A percentile compares a stretch with the other conserved stretches of the same genome.
Conservation (phyloP, 345 rosid genomes). For the Sisymbrium altissimum region DNA sequence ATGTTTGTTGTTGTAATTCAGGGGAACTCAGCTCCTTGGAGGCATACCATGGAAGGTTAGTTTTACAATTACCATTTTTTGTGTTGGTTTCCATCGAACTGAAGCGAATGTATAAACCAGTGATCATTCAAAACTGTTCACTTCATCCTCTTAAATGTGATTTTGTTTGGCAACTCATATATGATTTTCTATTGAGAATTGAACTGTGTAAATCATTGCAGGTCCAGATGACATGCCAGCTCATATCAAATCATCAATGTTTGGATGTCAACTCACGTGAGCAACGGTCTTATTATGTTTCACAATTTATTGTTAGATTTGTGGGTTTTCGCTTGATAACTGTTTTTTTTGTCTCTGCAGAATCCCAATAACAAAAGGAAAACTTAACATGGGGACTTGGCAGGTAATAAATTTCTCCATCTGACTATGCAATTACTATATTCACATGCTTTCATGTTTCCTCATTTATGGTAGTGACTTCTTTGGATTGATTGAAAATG, state of each 20-base stretch:
- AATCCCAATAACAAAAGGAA: slow-evolving; percentile 77
- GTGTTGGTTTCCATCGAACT: background rate
- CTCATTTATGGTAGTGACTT: background rate
- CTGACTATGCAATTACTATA: slow-evolving; percentile 2
- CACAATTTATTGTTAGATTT: background rate
- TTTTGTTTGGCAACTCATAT: background rate
- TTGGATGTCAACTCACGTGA: slow-evolving; percentile 81
- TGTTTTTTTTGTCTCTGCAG: slow-evolving; percentile 41
- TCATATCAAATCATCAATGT: slow-evolving; percentile 92
- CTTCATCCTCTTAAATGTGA: background rate
- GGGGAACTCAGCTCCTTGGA: slow-evolving; percentile 97
- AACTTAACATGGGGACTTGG: slow-evolving; percentile 95
- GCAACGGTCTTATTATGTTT: slow-evolving; percentile 25
- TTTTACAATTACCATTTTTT: background rate
- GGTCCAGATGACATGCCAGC: slow-evolving; percentile 99
- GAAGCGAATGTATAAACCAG: background rate
- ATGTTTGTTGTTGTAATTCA: slow-evolving; percentile 5
- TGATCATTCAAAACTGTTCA: background rate
- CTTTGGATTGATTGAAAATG: background rate
- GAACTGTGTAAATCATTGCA: no score
- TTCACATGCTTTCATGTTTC: slow-evolving; percentile 4
- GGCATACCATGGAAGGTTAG: slow-evolving; percentile 88
- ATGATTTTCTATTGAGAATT: slow-evolving; percentile 10
- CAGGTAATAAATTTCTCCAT: slow-evolving; percentile 47
- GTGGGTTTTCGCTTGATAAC: background rate